Evolutionary conservation across 2,329 filamentous ascomycete species (phyloP), one percentile per base, ranked within the genome.

Genomic region (Aureobasidium sp.): DNA sequence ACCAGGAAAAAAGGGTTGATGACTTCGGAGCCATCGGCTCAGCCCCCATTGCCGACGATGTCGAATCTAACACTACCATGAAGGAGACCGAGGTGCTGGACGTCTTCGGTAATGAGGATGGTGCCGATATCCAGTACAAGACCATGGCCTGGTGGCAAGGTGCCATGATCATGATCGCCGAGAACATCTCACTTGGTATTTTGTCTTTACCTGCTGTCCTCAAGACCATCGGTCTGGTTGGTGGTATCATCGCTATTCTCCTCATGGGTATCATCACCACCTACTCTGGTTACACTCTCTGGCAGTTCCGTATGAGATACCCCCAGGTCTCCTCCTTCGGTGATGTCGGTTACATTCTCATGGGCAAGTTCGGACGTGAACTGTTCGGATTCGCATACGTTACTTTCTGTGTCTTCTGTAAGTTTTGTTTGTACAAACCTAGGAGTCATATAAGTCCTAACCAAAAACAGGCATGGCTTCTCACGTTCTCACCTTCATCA

Each of bases 401-500:
- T 11, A 73, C 89, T 29, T 85, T 89, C 72, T 76, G 90, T 42
- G 75, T 87, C 60, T 89, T 90, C 73, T 81, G 57, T 60, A 42
- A 60, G 57, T 49, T 27, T n/a, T 1, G 12, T 31, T 17, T 27
- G 19, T 2, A 19, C 12, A 9, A 35, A 48, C 14, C 35, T 12
- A 7, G 15, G 7, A n/a, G 1, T 39, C 19, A 12, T 19, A 17
- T 48, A 22, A 11, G 3, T 37, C 9, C 54, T 59, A 19, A 59
- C n/a, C n/a, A 9, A 59, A 19, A 5, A 9, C 6, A 60, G 60
- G 86, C 65, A 85, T 87, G 72, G 85, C 82, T 44, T 87, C 85
- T 33, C 88, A 91, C 73, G 78, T 87, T 44, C 75, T 90, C 63
- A 88, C 86, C 0, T 88, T 88, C 65, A 82, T 81, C 19, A 87